phyloP scores from a whole-genome alignment of 495 filamentous ascomycete genomes.

The Glutinoglossum americanum region DNA sequence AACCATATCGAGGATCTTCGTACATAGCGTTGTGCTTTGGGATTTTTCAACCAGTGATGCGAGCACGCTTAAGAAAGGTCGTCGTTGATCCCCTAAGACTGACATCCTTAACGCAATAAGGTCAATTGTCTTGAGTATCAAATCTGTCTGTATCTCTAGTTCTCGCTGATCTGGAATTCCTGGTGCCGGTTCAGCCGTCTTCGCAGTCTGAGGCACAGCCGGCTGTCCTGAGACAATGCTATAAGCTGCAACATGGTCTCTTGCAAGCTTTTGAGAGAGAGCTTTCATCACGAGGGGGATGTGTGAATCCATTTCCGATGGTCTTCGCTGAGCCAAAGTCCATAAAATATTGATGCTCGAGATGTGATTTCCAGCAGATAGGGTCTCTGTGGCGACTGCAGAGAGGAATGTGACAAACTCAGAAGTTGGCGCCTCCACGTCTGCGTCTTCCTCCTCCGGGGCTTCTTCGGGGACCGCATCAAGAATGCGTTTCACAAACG shows the following conservation, averaged over 20 bases:
- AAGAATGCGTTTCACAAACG: conserved; percentile 61
- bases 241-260: conserved; percentile 74
- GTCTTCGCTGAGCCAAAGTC: conserved; percentile 66
- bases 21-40: conserved; percentile 58
- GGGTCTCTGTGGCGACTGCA: conserved; percentile 56
- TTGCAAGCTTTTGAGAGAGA: conserved; percentile 73
- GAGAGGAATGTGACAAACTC: conserved; percentile 71
- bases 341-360: conserved; percentile 80
- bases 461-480: conserved; percentile 78
- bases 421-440: conserved; percentile 56
- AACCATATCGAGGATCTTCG: conserved; percentile 85
- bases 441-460: conserved; percentile 61
- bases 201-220: conserved; percentile 16
- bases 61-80: conserved; percentile 84
- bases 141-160: conserved; percentile 58
- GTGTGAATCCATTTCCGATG: conserved; percentile 71
- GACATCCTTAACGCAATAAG: conserved; percentile 81
- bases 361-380: conserved; percentile 57
- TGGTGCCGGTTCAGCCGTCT: conserved; percentile 15
- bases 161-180: conserved; percentile 51
- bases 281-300: conserved; percentile 80
- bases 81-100: conserved; percentile 70
- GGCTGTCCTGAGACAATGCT: conserved; percentile 28
- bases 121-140: conserved; percentile 88
- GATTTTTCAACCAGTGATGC: conserved; percentile 92